These are phyloP conservation scores for Ceratocystiopsis sp. DNA, from an alignment of 2,329 filamentous ascomycete genomes.

Conservation along the genomic window DNA sequence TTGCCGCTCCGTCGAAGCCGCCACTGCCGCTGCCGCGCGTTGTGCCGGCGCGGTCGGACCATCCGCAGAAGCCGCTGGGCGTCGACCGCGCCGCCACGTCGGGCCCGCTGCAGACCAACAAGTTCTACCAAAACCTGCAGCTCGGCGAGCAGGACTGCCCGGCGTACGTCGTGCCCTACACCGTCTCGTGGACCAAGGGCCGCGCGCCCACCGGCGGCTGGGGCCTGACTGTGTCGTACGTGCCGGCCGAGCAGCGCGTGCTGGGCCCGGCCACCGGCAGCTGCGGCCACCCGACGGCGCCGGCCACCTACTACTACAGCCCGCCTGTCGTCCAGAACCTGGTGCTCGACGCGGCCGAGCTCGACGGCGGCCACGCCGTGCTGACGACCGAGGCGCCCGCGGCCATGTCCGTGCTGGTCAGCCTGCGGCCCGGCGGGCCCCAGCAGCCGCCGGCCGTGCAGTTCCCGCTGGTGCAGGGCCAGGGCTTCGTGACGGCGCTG, in stretches of 20 bases:
- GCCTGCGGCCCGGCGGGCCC: slow-evolving; percentile 34
- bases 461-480: slow-evolving; percentile 77
- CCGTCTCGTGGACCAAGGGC: slow-evolving; percentile 50
- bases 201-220: slow-evolving; percentile 46
- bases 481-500: slow-evolving; percentile 67
- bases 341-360: slow-evolving; percentile 60
- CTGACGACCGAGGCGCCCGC: slow-evolving; percentile 36
- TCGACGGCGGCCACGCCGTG: slow-evolving; percentile 38
- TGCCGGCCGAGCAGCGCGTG: slow-evolving; percentile 48
- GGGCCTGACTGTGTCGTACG: slow-evolving; percentile 63
- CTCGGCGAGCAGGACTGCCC: slow-evolving; percentile 53
- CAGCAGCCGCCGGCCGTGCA: slow-evolving; percentile 42
- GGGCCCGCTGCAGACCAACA: slow-evolving; percentile 53
- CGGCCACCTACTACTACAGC: slow-evolving; percentile 53
- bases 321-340: slow-evolving; percentile 70
- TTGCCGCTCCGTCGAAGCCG: slow-evolving; percentile 25
- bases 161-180: slow-evolving; percentile 62
- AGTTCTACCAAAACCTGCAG: slow-evolving; percentile 69
- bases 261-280: slow-evolving; percentile 37
- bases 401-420: slow-evolving; percentile 47
- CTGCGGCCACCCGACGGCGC: slow-evolving; percentile 3
- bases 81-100: slow-evolving; percentile 18
- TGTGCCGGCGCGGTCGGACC: slow-evolving; percentile 32
- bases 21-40: slow-evolving; percentile 25
- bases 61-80: slow-evolving; percentile 39